Evolutionary conservation across 805 yeast species (phyloP), one percentile per base, ranked within the genome.

Genomic region (Ogataea angusta): DNA sequence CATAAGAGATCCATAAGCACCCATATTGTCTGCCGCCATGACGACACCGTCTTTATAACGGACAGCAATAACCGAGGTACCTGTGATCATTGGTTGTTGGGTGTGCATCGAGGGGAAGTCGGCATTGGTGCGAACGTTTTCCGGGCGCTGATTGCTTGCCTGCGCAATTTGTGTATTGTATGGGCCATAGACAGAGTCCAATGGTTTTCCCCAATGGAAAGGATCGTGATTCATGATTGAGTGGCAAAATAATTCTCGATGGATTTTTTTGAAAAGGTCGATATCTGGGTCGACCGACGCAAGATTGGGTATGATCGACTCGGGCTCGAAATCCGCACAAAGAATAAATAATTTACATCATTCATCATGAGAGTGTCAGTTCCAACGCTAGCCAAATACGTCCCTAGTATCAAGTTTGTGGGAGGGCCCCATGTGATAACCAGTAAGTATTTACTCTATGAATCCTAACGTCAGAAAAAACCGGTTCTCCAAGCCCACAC

Each of bases 11-110:
- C 99, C 99, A 61, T 91, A 93, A 0, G 97, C 83, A 17, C 84
- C 96, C 64, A 91, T 67, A 55, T 86, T 86, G 62, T 93, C 99
- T 5, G 99, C 97, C 2, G 99, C 98, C 65, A 93, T 73, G 27
- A 93, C 78, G 33, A 93, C 82, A 28, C 99, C 99, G 52, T 84
- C 85, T 48, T 85, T 72, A 70, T 82, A 93, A 67, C 90, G 93
- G 65, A 91, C 75, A 7, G 93, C 95, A 53, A 93, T 73, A 16
- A 93, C 99, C 25, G 96, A 88, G 0, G 98, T 87, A 59, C 99
- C 98, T 10, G 99, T 93, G 45, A 93, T 87, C 51, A 86, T 84
- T 34, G 99, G 99, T 59, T 82, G 88, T 62, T 87, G 95, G 2
- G 99, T 91, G 63, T 86, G 82, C 80, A 80, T 78, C 41, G 72